These are phyloP conservation scores for Ascochyta clinopodiicola DNA, from an alignment of 2,329 filamentous ascomycete species.

Conservation along the genomic window DNA sequence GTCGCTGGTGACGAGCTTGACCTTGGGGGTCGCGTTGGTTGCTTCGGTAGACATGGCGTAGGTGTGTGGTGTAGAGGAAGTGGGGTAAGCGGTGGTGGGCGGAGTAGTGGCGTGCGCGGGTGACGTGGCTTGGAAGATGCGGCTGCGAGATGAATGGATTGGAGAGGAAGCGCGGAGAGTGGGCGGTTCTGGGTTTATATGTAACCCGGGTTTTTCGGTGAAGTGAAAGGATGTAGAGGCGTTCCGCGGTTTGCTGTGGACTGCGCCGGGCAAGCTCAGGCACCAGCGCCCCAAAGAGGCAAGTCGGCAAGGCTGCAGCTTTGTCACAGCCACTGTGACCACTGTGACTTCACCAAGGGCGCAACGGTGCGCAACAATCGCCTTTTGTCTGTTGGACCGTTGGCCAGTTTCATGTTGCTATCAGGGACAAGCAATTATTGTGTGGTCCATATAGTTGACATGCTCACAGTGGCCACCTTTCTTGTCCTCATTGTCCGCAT, in stretches of 20 bases:
- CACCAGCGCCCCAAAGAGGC: conserved; percentile 11
- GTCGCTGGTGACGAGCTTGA: conserved; percentile 56
- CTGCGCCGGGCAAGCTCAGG: conserved; percentile 14
- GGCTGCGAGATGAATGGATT: conserved; percentile 3
- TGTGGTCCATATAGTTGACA: neutral
- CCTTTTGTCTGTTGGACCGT: neutral
- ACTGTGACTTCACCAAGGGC: neutral
- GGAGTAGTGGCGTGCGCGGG: conserved; percentile 2
- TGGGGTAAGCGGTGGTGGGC: conserved; percentile 28
- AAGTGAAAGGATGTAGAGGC: conserved; percentile 12
- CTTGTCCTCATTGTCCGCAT: neutral
- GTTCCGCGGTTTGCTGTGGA: conserved; percentile 15
- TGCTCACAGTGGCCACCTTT: neutral
- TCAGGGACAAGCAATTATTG: neutral
- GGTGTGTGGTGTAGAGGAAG: conserved; percentile 16
- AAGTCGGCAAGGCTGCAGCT: conserved; percentile 14
- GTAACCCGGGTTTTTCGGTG: conserved; percentile 7
- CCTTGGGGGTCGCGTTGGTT: conserved; percentile 21
- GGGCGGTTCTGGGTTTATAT: conserved; percentile 20
- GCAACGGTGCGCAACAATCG: neutral
- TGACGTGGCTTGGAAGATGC: neutral
- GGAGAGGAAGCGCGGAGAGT: conserved; percentile 10
- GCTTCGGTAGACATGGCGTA: conserved; percentile 33
- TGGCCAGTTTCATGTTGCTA: neutral
- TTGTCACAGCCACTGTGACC: neutral